Base-by-base conservation (phyloP, 345 rosid species). In the Psidium guajava region DNA sequence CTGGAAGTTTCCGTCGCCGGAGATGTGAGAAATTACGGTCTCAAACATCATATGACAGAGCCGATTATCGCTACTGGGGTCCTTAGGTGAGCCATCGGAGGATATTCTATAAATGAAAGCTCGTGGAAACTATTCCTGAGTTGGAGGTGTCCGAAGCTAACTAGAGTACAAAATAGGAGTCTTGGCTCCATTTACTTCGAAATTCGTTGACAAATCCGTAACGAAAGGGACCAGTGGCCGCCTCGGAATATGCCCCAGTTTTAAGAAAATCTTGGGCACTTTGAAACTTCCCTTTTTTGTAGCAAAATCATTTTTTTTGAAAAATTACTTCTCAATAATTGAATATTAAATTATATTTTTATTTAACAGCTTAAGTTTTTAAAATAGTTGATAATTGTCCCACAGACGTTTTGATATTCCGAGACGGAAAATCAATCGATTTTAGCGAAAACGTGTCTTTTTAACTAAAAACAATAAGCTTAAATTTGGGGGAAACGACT, bases 31-130 rank as follows among this genome's bases (percentile, higher is more conserved):
- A 53, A 5, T 16, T 16, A 53, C 6, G 55, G 2, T 16, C 18
- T 5, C 55, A 5, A 16, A 16, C 20, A 6, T 53, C 55, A 1
- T 16, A 16, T 8, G 0, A 1, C 0, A 14, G 74, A 61, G 40
- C 21, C 10, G 21, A 27, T 3, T 6, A 27, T 16, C 2, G 0
- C 36, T n/a, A n/a, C n/a, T n/a, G n/a, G n/a, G n/a, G n/a, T n/a
- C n/a, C n/a, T n/a, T n/a, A n/a, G n/a, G n/a, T n/a, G n/a, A n/a
- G n/a, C n/a, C n/a, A n/a, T n/a, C n/a, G n/a, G n/a, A n/a, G 77
- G 11, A 15, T 28, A 61, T 28, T 28, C 20, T 10, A 28, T 3
- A 3, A 61, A 36, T 44, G 47, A 32, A 32, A 69, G 77, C 77
- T 69, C 47, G 12, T 11, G 4, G 47, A 18, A 69, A 69, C 12